Percentiles rank a stretch among this genome's conserved stretches.
phyloP scores from a whole-genome alignment of 306 rosid genomes.

The Prunus salicina region DNA sequence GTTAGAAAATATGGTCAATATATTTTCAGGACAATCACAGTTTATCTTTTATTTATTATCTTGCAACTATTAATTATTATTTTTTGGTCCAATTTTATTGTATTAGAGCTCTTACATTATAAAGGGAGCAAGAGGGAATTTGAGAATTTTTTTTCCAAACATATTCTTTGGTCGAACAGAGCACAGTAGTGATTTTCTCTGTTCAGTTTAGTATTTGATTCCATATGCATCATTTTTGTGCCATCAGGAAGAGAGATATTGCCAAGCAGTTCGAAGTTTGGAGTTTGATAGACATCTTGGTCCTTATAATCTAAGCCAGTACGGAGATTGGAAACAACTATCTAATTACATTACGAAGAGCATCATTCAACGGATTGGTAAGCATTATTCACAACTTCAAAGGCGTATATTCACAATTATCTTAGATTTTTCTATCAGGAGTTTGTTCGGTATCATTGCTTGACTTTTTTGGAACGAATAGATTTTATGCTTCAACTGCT shows the following conservation, averaged over 20 bases:
- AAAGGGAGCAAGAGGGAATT: no score
- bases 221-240: neutral
- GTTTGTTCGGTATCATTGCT: neutral
- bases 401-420: neutral
- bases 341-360: constrained; percentile 61
- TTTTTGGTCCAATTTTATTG: no score
- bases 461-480: neutral
- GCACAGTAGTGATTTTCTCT: neutral
- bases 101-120: no score
- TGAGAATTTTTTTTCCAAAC: neutral
- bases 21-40: neutral
- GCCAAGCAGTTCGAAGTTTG: constrained; percentile 15
- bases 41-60: no score
- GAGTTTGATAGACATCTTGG: constrained; percentile 75
- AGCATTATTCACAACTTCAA: constrained; percentile 19
- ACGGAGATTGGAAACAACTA: constrained; percentile 35
- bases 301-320: constrained; percentile 22
- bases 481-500: neutral
- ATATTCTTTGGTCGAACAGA: neutral
- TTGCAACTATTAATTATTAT: no score
- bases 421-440: neutral
- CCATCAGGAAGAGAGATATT: constrained; percentile 16
- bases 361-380: constrained; percentile 59
- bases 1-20: neutral
- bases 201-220: neutral